Evolutionary conservation across 805 yeast genomes (phyloP).

Genomic region (Ogataea pini): DNA sequence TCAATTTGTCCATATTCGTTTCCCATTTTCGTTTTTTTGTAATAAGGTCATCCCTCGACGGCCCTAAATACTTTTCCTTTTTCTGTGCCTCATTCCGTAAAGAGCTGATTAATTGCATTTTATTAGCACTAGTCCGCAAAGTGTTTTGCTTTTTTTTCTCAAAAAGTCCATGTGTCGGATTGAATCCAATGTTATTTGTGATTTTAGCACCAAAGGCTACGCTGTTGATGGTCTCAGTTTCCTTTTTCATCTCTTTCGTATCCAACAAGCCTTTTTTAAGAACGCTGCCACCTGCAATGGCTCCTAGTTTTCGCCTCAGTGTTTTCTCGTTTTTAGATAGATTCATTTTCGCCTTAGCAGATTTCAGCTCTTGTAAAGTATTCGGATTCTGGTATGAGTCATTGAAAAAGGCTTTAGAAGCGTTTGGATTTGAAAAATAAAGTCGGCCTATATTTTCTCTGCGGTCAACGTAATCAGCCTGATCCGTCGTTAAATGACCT

Average conservation of each 20-base stretch:
- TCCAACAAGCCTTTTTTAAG: slow-evolving; percentile 20
- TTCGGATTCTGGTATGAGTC: slow-evolving; percentile 52
- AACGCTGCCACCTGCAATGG: slow-evolving; percentile 27
- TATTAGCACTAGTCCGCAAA: neutral
- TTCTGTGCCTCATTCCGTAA: slow-evolving; percentile 15
- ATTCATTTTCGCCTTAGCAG: slow-evolving; percentile 39
- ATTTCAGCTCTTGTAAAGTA: slow-evolving; percentile 40
- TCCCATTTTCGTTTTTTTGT: slow-evolving; percentile 20
- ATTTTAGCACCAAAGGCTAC: slow-evolving; percentile 27
- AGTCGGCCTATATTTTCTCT: slow-evolving; percentile 23
- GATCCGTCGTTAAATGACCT: slow-evolving; percentile 29
- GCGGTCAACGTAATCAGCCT: slow-evolving; percentile 27
- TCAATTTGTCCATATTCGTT: slow-evolving; percentile 5
- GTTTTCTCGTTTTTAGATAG: slow-evolving; percentile 38
- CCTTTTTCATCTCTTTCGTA: slow-evolving; percentile 21
- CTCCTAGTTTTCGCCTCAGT: slow-evolving; percentile 35
- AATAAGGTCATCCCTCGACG: slow-evolving; percentile 21
- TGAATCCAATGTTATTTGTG: slow-evolving; percentile 31
- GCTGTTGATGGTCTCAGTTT: slow-evolving; percentile 28
- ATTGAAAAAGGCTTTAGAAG: slow-evolving; percentile 53
- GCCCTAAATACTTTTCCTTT: slow-evolving; percentile 19
- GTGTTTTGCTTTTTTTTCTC: slow-evolving; percentile 8
- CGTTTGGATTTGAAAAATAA: slow-evolving; percentile 42
- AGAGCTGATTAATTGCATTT: slow-evolving; percentile 10
- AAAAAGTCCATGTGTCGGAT: slow-evolving; percentile 31